Evolutionary conservation across 108 stramenopile species (phyloP).

Genomic region (Skeletonema potamos): DNA sequence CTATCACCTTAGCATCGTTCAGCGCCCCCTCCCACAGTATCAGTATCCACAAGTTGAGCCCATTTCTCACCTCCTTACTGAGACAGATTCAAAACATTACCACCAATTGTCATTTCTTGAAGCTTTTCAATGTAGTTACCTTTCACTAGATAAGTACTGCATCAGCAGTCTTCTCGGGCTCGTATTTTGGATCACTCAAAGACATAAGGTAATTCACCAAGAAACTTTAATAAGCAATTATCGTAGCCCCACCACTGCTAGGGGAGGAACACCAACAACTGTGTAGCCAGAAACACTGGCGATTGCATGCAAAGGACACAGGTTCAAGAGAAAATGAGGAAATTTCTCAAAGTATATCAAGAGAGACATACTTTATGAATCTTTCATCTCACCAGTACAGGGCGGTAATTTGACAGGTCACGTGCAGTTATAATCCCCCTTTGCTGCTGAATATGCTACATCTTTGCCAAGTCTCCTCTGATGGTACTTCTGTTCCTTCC

Average conservation of each 20-base stretch:
- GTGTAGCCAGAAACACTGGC: conserved; percentile 54
- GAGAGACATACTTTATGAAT: neutral
- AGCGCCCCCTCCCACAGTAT: conserved; percentile 17
- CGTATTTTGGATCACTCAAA: conserved; percentile 74
- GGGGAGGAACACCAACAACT: conserved; percentile 81
- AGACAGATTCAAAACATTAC: conserved; percentile 39
- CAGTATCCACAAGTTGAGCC: conserved; percentile 59
- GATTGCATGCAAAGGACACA: conserved; percentile 17
- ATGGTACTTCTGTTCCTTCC: conserved; percentile 65
- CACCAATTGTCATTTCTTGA: conserved; percentile 39
- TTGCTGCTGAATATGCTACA: conserved; percentile 54
- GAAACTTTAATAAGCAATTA: conserved; percentile 71
- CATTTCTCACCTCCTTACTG: conserved; percentile 70
- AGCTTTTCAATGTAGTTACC: conserved; percentile 66
- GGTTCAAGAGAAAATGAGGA: neutral
- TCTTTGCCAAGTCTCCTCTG: conserved; percentile 47
- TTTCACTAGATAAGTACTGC: conserved; percentile 59
- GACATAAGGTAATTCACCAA: conserved; percentile 69
- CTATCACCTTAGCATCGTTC: conserved; percentile 64
- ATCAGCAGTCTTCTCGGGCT: conserved; percentile 25
- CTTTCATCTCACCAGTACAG: conserved; percentile 23
- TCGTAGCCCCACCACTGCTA: conserved; percentile 73
- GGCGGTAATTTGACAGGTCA: conserved; percentile 62
- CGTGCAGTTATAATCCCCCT: conserved; percentile 73
- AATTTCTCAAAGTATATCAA: neutral